These are phyloP conservation scores for Kodamaea plutei DNA, from an alignment of 1,139 yeast genomes.

Conservation along the genomic window DNA sequence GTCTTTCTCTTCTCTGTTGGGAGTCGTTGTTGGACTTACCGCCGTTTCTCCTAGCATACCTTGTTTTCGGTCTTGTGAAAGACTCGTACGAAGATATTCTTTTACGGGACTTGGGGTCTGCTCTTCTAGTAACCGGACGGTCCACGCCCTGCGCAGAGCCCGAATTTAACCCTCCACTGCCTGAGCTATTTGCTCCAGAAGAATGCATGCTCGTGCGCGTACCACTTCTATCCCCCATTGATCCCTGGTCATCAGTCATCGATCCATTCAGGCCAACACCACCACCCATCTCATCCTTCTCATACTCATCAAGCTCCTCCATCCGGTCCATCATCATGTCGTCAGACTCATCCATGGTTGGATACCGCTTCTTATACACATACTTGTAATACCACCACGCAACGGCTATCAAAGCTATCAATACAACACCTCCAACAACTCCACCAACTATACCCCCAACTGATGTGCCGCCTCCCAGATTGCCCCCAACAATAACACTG, in stretches of 20 bases:
- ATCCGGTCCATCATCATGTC: conserved; percentile 14
- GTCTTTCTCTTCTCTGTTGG: conserved; percentile 15
- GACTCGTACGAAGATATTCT: conserved; percentile 44
- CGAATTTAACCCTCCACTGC: conserved; percentile 1
- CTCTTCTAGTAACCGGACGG: conserved; percentile 10
- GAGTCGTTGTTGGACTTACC: conserved; percentile 11
- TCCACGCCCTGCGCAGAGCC: conserved; percentile 4
- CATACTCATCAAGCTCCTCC: conserved; percentile 12
- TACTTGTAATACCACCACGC: conserved; percentile 30
- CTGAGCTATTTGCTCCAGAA: conserved; percentile 3
- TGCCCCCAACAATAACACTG: conserved; percentile 17
- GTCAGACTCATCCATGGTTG: conserved; percentile 15
- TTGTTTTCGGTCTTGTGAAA: conserved; percentile 37
- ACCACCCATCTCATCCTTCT: conserved; percentile 6
- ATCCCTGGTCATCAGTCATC: conserved; percentile 4
- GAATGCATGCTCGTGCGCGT: conserved; percentile 3
- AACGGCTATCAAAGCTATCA: conserved; percentile 28
- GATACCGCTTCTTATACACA: conserved; percentile 19
- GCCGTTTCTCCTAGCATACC: conserved; percentile 9
- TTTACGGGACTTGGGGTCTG: conserved; percentile 14
- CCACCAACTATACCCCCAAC: conserved; percentile 67
- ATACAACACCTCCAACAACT: conserved; percentile 45
- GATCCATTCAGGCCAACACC: conserved; percentile 4
- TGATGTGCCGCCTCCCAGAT: conserved; percentile 14
- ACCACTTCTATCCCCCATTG: conserved; percentile 6